phyloP scores from a whole-genome alignment of 1,139 yeast species.

The Kodamaea derodonti region DNA sequence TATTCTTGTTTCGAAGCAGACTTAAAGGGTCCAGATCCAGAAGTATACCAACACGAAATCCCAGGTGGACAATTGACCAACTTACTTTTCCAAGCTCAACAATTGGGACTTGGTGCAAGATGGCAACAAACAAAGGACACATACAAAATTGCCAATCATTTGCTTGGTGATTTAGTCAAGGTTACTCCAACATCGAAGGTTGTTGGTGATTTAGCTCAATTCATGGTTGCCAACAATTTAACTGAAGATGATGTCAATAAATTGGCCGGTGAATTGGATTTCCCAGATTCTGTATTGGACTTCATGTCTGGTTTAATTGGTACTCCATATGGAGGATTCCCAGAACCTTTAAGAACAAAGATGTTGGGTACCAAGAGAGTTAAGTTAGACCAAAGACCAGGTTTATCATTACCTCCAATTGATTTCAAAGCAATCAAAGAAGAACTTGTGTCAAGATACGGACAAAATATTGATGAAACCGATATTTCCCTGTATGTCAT shows the following conservation, averaged over 20 bases:
- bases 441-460: constrained; percentile 66
- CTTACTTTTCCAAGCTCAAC: constrained; percentile 97
- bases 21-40: constrained; percentile 98
- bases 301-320: constrained; percentile 99
- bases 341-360: constrained; percentile 94
- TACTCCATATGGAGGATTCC: constrained; percentile 99
- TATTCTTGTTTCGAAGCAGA: constrained; percentile 98
- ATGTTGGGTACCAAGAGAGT: constrained; percentile 81
- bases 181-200: constrained; percentile 99
- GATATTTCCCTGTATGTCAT: constrained; percentile 94
- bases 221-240: constrained; percentile 94
- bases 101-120: constrained; percentile 92
- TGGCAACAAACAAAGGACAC: constrained; percentile 96
- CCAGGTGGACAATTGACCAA: constrained; percentile 99
- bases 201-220: constrained; percentile 98
- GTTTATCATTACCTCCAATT: constrained; percentile 79
- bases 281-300: constrained; percentile 97
- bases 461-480: constrained; percentile 62
- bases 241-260: constrained; percentile 79
- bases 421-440: constrained; percentile 68
- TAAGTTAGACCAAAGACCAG: constrained; percentile 87
- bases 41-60: constrained; percentile 95
- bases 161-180: constrained; percentile 94
- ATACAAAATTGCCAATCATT: constrained; percentile 81
- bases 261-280: constrained; percentile 85